Evolutionary conservation across 768 basidiomycete genomes (phyloP), one percentile per base, ranked within the genome.

Genomic region (Gymnopilus dilepis): DNA sequence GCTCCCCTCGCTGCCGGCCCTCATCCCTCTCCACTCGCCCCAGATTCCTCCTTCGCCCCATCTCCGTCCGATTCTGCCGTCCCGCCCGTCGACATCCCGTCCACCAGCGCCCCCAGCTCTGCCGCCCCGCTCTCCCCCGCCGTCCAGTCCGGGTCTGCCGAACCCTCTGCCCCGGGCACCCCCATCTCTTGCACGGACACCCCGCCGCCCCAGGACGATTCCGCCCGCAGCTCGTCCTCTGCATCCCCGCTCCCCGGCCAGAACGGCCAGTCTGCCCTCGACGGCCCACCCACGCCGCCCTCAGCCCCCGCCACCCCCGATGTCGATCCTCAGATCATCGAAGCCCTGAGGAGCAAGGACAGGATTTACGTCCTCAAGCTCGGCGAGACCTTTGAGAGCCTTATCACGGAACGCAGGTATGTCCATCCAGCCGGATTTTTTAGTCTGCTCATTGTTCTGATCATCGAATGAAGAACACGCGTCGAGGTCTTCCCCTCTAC

Each of bases 331-430:
- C 88, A 90, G 74, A 92, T 95, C 68, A 69, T 94, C 68, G 92
- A 95, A 73, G 93, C 94, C 21, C 89, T 95, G 65, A 86, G 82
- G 75, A 89, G 88, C 82, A 95, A 95, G 78, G 93, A 95, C 75
- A 84, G 93, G 71, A 82, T 95, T 63, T 95, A 88, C 74, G 92
- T 95, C 48, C 78, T 95, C 69, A 94, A 91, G 80, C 83, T 95
- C n/a, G 93, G 91, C 60, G 94, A 95, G 78, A 81, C 79, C 65
- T 91, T 95, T 85, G 93, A 95, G 77, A 75, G 77, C 53, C 82
- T 95, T 71, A 91, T 95, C 69, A 83, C 76, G 61, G 92, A 93
- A 72, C 85, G 82, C 68, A 86, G 84, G 92, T 90, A 63, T 60
- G 88, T 82, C 33, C 51, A 30, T 43, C 28, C 28, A 12, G 59